Percentiles rank a stretch among this genome's conserved stretches.
These are phyloP conservation scores for Exophiala sideris DNA, from an alignment of 2,329 filamentous ascomycete species.

Conservation along the genomic window DNA sequence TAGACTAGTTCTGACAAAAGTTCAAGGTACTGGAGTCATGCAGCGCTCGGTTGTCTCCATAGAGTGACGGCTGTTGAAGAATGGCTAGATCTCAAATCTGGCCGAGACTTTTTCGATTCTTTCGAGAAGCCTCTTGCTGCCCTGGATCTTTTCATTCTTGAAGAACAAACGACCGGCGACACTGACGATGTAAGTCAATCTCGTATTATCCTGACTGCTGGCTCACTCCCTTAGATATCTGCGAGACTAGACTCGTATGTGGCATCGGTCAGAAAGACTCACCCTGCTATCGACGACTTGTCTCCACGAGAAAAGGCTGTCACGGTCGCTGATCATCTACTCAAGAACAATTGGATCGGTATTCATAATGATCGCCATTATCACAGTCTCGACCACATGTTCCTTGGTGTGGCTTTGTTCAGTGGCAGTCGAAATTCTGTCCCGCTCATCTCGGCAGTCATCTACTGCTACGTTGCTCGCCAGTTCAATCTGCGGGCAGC, in stretches of 20 bases:
- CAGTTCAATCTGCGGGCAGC: conserved; percentile 71
- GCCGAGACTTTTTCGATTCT: conserved; percentile 47
- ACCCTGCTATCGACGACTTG: conserved; percentile 53
- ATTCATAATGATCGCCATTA: conserved; percentile 67
- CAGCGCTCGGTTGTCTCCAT: conserved; percentile 74
- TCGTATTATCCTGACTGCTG: conserved; percentile 11
- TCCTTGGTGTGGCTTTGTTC: conserved; percentile 76
- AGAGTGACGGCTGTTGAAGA: conserved; percentile 72
- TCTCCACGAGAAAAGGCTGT: conserved; percentile 67
- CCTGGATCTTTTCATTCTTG: conserved; percentile 85
- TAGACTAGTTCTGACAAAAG: conserved; percentile 10
- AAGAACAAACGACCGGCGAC: conserved; percentile 65
- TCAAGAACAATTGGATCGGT: conserved; percentile 65
- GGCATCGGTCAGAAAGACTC: conserved; percentile 50
- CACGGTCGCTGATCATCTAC: conserved; percentile 66
- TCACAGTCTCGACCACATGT: conserved; percentile 78
- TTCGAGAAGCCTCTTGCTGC: conserved; percentile 62
- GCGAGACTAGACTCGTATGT: conserved; percentile 64
- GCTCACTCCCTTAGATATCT: conserved; percentile 50
- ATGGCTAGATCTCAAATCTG: conserved; percentile 61
- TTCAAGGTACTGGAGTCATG: conserved; percentile 66
- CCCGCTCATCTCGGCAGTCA: conserved; percentile 80
- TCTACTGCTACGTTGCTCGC: conserved; percentile 76
- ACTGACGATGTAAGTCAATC: conserved; percentile 60
- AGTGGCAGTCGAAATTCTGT: conserved; percentile 72